phyloP scores from a whole-genome alignment of 768 basidiomycete species.

The Lactifluus rugatus region DNA sequence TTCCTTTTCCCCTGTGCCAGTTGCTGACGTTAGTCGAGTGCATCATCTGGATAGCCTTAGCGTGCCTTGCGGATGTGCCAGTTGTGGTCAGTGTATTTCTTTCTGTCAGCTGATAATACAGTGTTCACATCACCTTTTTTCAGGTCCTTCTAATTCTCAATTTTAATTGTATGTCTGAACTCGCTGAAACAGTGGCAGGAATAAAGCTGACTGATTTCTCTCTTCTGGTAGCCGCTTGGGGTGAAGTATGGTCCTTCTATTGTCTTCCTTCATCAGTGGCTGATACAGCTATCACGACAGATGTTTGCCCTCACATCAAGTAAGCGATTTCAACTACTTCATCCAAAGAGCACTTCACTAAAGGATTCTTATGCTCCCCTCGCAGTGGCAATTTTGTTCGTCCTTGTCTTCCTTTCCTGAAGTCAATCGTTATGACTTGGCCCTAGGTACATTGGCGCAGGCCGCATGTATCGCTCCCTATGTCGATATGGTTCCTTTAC shows the following conservation, averaged over 20 bases:
- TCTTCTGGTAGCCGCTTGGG: slow-evolving; percentile 4
- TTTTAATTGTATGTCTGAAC: neutral
- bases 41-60: neutral
- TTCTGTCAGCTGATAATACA: too few species aligned
- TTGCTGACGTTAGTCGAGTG: neutral
- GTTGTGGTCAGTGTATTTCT: neutral
- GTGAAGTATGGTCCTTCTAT: neutral
- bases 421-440: neutral
- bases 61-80: neutral
- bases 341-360: neutral
- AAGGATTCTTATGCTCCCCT: neutral
- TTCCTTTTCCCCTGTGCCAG: neutral
- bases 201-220: neutral
- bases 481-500: slow-evolving; percentile 1
- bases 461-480: slow-evolving; percentile 9
- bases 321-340: neutral
- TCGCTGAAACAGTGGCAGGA: neutral
- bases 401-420: neutral
- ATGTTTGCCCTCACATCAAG: neutral
- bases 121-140: neutral
- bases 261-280: neutral
- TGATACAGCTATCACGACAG: neutral
- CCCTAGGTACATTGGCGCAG: neutral
- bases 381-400: neutral
- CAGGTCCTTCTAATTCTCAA: slow-evolving; percentile 6